phyloP scores from a whole-genome alignment of 768 basidiomycete genomes.

The Termitomyces sp. region DNA sequence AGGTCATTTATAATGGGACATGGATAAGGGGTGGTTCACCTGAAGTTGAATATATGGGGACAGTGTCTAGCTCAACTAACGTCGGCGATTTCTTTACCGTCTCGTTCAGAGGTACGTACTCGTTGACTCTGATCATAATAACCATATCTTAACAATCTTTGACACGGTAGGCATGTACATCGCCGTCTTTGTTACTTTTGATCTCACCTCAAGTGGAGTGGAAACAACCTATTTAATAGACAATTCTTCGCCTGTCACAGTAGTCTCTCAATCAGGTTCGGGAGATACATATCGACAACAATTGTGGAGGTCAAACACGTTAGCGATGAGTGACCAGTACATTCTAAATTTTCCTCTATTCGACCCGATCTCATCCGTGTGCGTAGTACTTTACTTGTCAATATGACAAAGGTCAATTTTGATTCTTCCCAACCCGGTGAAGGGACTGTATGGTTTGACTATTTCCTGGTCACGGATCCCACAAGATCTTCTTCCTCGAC shows the following conservation, averaged over 20 bases:
- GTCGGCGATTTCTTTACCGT: conserved; percentile 32
- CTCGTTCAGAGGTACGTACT: conserved; percentile 27
- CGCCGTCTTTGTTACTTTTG: conserved; percentile 31
- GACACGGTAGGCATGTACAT: conserved; percentile 27
- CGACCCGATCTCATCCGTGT: neutral
- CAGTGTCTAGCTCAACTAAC: conserved; percentile 29
- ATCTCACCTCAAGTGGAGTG: conserved; percentile 32
- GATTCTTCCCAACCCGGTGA: conserved; percentile 20
- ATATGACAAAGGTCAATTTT: conserved; percentile 29
- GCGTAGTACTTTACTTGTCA: conserved; percentile 28
- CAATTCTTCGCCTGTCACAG: conserved; percentile 19
- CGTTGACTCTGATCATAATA: neutral
- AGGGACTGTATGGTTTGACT: conserved; percentile 42
- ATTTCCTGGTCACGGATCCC: conserved; percentile 28
- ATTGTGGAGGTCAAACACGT: conserved; percentile 29
- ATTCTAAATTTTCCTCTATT: conserved; percentile 8
- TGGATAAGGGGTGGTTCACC: conserved; percentile 29
- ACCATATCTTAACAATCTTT: neutral
- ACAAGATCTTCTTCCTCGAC: conserved; percentile 14
- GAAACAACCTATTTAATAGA: conserved; percentile 33
- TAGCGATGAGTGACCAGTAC: conserved; percentile 28
- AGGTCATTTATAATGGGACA: conserved; percentile 27
- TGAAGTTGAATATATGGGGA: conserved; percentile 21
- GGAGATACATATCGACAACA: conserved; percentile 28
- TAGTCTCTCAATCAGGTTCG: conserved; percentile 22